These are phyloP conservation scores for Neoconidiobolus thromboides DNA, from an alignment of 371 early-diverging fungal species.

Conservation along the genomic window DNA sequence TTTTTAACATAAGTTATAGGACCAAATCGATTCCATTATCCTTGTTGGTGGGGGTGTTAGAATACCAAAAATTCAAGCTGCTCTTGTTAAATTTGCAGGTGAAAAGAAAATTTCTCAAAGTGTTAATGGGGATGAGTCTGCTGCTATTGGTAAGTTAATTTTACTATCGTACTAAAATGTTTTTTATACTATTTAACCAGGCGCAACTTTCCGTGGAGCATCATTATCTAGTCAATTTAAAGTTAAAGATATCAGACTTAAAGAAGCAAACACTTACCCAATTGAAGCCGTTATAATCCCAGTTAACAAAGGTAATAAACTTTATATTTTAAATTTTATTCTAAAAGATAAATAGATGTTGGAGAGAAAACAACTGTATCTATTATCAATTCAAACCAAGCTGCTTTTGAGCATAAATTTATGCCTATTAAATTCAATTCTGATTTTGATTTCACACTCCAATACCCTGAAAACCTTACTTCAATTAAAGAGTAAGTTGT, in stretches of 20 bases:
- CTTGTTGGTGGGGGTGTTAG: slow-evolving; percentile 90
- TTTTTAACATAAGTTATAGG: slow-evolving; percentile 9
- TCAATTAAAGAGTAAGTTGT: slow-evolving; percentile 14
- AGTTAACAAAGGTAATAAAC: slow-evolving; percentile 26
- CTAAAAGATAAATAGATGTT: background rate
- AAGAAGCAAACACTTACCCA: slow-evolving; percentile 58
- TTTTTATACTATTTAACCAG: slow-evolving; percentile 85
- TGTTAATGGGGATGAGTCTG: slow-evolving; percentile 90
- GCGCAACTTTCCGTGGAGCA: slow-evolving; percentile 83
- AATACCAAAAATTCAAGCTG: slow-evolving; percentile 62
- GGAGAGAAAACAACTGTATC: slow-evolving; percentile 15
- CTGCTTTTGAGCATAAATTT: slow-evolving; percentile 57
- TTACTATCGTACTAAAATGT: slow-evolving; percentile 47
- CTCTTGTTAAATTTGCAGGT: slow-evolving; percentile 49
- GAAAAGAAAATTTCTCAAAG: slow-evolving; percentile 57
- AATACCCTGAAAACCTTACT: slow-evolving; percentile 26
- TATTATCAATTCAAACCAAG: slow-evolving; percentile 33
- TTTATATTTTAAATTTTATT: slow-evolving; percentile 5
- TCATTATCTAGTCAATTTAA: slow-evolving; percentile 67
- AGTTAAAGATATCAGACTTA: slow-evolving; percentile 65
- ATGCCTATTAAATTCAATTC: slow-evolving; percentile 60
- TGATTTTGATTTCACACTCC: slow-evolving; percentile 60
- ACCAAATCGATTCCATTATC: slow-evolving; percentile 63
- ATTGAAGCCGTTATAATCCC: slow-evolving; percentile 48
- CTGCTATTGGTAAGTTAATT: slow-evolving; percentile 62